Percentiles rank a stretch among this genome's conserved stretches.
Conservation (phyloP, 768 basidiomycete genomes). For the Saitozyma podzolica region DNA sequence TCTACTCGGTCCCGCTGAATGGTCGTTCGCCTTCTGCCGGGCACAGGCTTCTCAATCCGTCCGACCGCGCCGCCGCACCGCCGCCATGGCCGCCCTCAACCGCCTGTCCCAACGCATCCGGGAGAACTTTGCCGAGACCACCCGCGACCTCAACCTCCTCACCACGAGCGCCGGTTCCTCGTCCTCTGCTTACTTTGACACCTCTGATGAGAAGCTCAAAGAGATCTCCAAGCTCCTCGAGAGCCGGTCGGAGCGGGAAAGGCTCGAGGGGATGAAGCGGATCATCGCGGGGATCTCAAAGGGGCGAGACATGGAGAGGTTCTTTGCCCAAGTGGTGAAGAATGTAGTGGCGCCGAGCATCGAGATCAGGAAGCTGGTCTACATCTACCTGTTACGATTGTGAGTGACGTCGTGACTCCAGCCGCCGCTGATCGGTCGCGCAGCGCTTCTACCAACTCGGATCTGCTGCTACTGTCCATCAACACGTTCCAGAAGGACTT, state of each 20-base stretch:
- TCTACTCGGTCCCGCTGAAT: too few relatives aligned
- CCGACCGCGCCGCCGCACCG: too few relatives aligned
- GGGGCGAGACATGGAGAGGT: slow-evolving; percentile 82
- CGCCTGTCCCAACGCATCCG: slow-evolving; percentile 47
- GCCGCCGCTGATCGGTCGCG: neutral
- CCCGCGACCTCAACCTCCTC: slow-evolving; percentile 46
- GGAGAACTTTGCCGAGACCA: slow-evolving; percentile 52
- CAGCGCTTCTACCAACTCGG: slow-evolving; percentile 82
- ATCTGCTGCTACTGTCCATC: slow-evolving; percentile 90
- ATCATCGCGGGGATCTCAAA: slow-evolving; percentile 94
- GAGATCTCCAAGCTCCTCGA: slow-evolving; percentile 85
- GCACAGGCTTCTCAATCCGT: too few relatives aligned
- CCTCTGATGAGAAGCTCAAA: slow-evolving; percentile 73
- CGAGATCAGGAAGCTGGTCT: slow-evolving; percentile 90
- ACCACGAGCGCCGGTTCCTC: slow-evolving; percentile 20
- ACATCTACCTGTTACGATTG: slow-evolving; percentile 93
- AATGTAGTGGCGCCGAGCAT: slow-evolving; percentile 90
- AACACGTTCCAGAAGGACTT: slow-evolving; percentile 99
- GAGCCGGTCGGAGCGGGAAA: slow-evolving; percentile 81
- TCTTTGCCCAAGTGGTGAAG: slow-evolving; percentile 96
- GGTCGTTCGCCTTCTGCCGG: too few relatives aligned
- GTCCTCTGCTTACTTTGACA: slow-evolving; percentile 43
- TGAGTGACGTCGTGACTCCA: slow-evolving; percentile 22
- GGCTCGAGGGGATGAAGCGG: slow-evolving; percentile 91
- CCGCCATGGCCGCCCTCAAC: slow-evolving; percentile 42